Conservation (phyloP, 306 rosid species). For the Dicorynia guianensis region DNA sequence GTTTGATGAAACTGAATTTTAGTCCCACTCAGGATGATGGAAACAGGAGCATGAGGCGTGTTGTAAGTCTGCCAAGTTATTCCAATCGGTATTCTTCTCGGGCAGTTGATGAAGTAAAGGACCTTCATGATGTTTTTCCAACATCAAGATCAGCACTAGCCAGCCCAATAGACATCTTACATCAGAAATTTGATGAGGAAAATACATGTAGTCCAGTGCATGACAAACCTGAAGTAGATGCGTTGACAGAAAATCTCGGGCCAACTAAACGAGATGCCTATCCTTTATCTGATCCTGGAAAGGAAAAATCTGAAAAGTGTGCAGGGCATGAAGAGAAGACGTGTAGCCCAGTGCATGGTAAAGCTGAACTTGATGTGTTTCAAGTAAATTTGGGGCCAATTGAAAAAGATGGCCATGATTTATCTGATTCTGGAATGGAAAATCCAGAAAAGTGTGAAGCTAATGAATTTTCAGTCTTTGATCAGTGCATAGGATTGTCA, state of each 20-base stretch:
- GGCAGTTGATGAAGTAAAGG: slow-evolving; percentile 60
- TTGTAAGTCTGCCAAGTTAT: slow-evolving; percentile 53
- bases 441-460: slow-evolving; percentile 55
- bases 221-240: slow-evolving; percentile 48
- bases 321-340: slow-evolving; percentile 46
- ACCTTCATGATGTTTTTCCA: slow-evolving; percentile 81
- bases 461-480: slow-evolving; percentile 62
- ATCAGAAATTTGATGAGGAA: slow-evolving; percentile 73
- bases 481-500: slow-evolving; percentile 68
- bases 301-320: slow-evolving; percentile 43
- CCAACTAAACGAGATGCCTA: slow-evolving; percentile 46
- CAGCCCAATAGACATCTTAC: slow-evolving; percentile 64
- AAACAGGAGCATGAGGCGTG: slow-evolving; percentile 49
- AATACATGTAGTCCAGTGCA: slow-evolving; percentile 41
- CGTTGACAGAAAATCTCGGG: slow-evolving; percentile 49
- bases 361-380: slow-evolving; percentile 48
- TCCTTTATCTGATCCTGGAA: slow-evolving; percentile 48
- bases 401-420: slow-evolving; percentile 37
- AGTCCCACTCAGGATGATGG: slow-evolving; percentile 58
- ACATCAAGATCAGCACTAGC: slow-evolving; percentile 63
- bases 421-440: slow-evolving; percentile 48
- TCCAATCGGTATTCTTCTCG: slow-evolving; percentile 40
- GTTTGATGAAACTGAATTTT: slow-evolving; percentile 49
- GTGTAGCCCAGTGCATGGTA: slow-evolving; percentile 43
- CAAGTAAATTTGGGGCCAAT: slow-evolving; percentile 52